Evolutionary conservation across 108 stramenopile species (phyloP).

Genomic region (Fistulifera pelliculosa): DNA sequence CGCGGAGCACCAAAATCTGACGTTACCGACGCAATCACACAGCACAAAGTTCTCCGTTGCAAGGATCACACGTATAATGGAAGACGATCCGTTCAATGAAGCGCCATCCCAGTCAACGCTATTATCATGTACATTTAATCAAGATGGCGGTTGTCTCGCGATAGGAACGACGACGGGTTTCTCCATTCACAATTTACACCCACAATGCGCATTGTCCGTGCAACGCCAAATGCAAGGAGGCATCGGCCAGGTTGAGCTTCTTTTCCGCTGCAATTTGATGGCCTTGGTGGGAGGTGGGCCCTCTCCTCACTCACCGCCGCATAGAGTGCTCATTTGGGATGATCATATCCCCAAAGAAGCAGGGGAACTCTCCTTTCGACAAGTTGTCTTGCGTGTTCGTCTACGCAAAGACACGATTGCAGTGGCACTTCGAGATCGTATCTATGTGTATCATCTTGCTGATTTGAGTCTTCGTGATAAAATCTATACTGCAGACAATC

Average conservation of each 20-base stretch:
- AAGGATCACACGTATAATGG: too few relatives aligned
- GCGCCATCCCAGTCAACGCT: conserved; percentile 23
- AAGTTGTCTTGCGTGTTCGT: conserved; percentile 81
- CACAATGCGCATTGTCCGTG: conserved; percentile 83
- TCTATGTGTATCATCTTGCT: conserved; percentile 91
- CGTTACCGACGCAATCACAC: too few relatives aligned
- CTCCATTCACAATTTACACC: conserved; percentile 91
- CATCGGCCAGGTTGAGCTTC: conserved; percentile 96
- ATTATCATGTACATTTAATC: conserved; percentile 75
- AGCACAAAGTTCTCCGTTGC: too few relatives aligned
- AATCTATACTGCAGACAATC: conserved; percentile 90
- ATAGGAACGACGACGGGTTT: conserved; percentile 90
- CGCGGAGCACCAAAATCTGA: too few relatives aligned
- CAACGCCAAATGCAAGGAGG: conserved; percentile 65
- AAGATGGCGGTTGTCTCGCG: conserved; percentile 84
- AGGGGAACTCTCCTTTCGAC: conserved; percentile 89
- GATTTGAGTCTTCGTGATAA: conserved; percentile 88
- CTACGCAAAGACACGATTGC: conserved; percentile 94
- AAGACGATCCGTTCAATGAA: not conserved
- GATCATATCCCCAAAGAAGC: conserved; percentile 91
- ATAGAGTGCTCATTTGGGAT: conserved; percentile 98
- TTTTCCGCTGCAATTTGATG: conserved; percentile 97
- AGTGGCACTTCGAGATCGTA: conserved; percentile 86
- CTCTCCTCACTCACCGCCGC: conserved; percentile 86
- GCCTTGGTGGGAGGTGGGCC: conserved; percentile 90